Evolutionary conservation across 2,329 filamentous ascomycete species (phyloP), one percentile per base, ranked within the genome.

Genomic region (Thielaviopsis populi): DNA sequence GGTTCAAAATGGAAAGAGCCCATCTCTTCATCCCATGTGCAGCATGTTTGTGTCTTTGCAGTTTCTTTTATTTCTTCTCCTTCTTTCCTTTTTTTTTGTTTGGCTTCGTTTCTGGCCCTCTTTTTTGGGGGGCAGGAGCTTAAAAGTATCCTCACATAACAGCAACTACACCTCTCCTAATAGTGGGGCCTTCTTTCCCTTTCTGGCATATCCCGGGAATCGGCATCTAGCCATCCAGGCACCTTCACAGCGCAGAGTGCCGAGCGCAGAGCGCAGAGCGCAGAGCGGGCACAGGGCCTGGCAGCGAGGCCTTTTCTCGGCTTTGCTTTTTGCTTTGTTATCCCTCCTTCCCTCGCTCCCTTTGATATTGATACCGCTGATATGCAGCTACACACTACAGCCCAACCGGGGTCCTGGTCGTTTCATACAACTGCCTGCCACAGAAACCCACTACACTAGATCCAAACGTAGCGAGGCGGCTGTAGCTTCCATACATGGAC

Each of bases 121-220:
- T 17, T 56, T 56, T 37, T n/a, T n/a, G n/a, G n/a, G 48, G 17
- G 17, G 27, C 50, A 56, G 27, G 50, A 56, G 30, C 2, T 19
- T 30, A 56, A 56, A 56, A 56, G 50, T 56, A 56, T 56, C 3
- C 24, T 56, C 50, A 56, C 50, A 54, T 22, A 54, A 54, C 50
- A 54, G 13, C 43, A 19, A 22, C 10, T 10, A 5, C n/a, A 50
- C 3, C 19, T 13, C 3, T 10, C 24, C 17, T 13, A 37, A 56
- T 8, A 37, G 27, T 19, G 50, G 24, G n/a, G 24, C 50, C 7
- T 2, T 33, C 5, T 2, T 17, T 27, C 17, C 24, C 1, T 33
- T 3, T 13, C 50, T 8, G 1, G 27, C 27, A 13, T n/a, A 56
- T 1, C 50, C 50, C 27, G 50, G 24, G 15, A 56, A 19, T 56